A percentile compares a stretch with the other conserved stretches of the same genome.
These are phyloP conservation scores for Asterionellopsis glacialis DNA, from an alignment of 108 stramenopile genomes.

Conservation along the genomic window DNA sequence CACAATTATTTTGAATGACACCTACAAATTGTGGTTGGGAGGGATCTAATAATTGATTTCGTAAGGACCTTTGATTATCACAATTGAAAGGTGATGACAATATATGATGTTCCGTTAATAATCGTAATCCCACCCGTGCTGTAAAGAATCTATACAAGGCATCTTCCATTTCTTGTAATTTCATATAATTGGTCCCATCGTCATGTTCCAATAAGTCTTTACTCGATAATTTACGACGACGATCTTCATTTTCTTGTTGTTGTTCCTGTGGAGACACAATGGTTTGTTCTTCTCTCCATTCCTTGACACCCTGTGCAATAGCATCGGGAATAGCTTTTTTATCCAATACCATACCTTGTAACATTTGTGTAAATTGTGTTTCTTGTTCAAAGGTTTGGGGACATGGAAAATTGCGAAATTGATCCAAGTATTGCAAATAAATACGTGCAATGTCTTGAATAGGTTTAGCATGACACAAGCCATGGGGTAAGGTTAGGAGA, in stretches of 20 bases:
- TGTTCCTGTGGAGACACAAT: constrained; percentile 6
- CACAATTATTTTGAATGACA: constrained; percentile 73
- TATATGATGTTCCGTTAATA: constrained; percentile 90
- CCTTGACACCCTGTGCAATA: constrained; percentile 60
- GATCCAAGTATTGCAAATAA: constrained; percentile 67
- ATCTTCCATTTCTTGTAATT: constrained; percentile 80
- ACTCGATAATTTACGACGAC: background rate
- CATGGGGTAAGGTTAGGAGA: constrained; percentile 79
- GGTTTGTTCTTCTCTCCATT: constrained; percentile 23
- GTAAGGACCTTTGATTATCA: constrained; percentile 1
- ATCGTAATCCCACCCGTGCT: constrained; percentile 84
- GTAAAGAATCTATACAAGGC: constrained; percentile 89
- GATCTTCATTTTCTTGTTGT: constrained; percentile 2
- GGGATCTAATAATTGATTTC: constrained; percentile 14
- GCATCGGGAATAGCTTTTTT: constrained; percentile 68
- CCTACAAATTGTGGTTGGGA: constrained; percentile 35
- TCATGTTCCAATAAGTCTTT: constrained; percentile 1
- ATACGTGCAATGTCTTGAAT: constrained; percentile 67
- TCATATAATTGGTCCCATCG: constrained; percentile 14
- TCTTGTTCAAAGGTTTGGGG: constrained; percentile 61
- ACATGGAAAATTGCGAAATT: constrained; percentile 47
- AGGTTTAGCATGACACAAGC: constrained; percentile 48
- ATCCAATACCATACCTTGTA: constrained; percentile 52
- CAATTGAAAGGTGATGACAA: constrained; percentile 23
- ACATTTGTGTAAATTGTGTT: constrained; percentile 46